These are phyloP conservation scores for Strobilomyces confusus DNA, from an alignment of 768 basidiomycete genomes.

Conservation along the genomic window DNA sequence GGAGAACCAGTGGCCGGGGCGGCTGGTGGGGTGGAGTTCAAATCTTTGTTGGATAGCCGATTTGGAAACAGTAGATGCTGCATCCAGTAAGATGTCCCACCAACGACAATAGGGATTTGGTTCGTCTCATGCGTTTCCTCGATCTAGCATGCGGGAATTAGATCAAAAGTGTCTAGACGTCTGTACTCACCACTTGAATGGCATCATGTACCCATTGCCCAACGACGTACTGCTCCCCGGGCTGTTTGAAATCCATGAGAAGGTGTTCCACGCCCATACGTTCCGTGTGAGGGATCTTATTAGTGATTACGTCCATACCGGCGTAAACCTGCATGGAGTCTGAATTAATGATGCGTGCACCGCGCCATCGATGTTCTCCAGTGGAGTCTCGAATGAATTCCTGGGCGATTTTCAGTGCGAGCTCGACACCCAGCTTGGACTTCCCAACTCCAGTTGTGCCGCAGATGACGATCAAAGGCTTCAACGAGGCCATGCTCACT, in stretches of 20 bases:
- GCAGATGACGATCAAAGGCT: constrained; percentile 78
- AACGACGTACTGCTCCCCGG: constrained; percentile 83
- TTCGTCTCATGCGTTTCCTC: constrained; percentile 60
- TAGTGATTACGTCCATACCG: constrained; percentile 91
- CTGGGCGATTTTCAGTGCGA: constrained; percentile 60
- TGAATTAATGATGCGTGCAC: constrained; percentile 84
- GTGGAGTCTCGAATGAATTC: constrained; percentile 11
- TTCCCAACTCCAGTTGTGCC: constrained; percentile 97
- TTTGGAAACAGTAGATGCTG: constrained; percentile 93
- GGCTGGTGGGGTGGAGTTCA: constrained; percentile 3
- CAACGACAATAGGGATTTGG: constrained; percentile 84
- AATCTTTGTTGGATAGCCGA: constrained; percentile 43
- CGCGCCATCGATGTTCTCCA: constrained; percentile 42
- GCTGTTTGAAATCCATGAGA: constrained; percentile 82
- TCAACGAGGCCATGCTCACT: constrained; percentile 32
- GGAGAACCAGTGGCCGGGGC: not conserved
- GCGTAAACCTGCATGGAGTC: constrained; percentile 97
- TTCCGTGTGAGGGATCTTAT: constrained; percentile 81
- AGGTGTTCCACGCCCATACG: constrained; percentile 81
- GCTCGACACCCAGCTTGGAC: constrained; percentile 84
- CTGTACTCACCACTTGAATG: constrained; percentile 56
- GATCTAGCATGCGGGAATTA: constrained; percentile 46
- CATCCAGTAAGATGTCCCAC: constrained; percentile 96
- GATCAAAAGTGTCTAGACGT: not conserved
- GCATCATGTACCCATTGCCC: constrained; percentile 89